A percentile compares a stretch with the other conserved stretches of the same genome.
Conservation (phyloP, 768 basidiomycete species). For the Lepiota brunneoincarnata region DNA sequence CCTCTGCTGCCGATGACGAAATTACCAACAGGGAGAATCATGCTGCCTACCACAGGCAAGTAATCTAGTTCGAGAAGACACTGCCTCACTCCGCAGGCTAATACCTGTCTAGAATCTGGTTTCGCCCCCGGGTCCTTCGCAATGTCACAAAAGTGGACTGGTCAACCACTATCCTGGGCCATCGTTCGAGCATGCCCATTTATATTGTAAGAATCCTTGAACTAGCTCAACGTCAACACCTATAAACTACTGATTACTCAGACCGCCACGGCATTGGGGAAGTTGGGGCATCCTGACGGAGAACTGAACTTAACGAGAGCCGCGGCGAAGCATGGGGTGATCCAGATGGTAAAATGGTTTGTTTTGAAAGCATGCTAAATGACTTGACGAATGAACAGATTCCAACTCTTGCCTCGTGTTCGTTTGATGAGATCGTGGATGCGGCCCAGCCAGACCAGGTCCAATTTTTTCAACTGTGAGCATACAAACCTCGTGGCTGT, state of each 20-base stretch:
- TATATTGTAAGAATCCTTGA: conserved; percentile 37
- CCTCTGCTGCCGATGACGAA: conserved; percentile 95
- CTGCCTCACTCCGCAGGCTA: conserved; percentile 3
- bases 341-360: conserved; percentile 41
- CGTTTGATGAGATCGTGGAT: conserved; percentile 94
- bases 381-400: conserved; percentile 50
- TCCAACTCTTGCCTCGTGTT: conserved; percentile 92
- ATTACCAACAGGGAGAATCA: conserved; percentile 90
- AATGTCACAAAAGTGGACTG: conserved; percentile 87
- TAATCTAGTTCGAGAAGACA: not conserved
- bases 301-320: conserved; percentile 90
- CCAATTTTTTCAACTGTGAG: conserved; percentile 84
- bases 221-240: not conserved
- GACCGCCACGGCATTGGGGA: conserved; percentile 89
- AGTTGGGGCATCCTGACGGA: conserved; percentile 94
- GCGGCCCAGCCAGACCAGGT: conserved; percentile 75
- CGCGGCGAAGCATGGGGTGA: conserved; percentile 64
- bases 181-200: conserved; percentile 69
- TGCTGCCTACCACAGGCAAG: conserved; percentile 82
- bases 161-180: conserved; percentile 80
- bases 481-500: not conserved
- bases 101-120: conserved; percentile 66
- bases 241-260: conserved; percentile 13
- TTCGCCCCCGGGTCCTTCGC: conserved; percentile 81
- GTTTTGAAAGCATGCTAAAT: not conserved